Conservation (phyloP, 1,284 basidiomycete species). For the Agaricales sp. region DNA sequence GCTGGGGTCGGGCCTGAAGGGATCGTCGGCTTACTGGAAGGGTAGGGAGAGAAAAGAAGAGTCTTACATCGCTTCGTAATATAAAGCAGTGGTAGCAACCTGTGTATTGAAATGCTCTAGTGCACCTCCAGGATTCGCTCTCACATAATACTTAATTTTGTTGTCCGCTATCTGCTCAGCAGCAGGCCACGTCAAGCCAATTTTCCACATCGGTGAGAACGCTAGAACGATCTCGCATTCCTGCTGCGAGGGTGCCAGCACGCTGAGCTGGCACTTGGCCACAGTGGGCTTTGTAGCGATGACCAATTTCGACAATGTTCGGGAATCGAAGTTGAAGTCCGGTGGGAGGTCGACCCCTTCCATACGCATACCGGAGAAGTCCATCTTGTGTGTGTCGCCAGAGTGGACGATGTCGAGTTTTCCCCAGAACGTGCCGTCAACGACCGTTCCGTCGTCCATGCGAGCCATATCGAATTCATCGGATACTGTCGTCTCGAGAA, state of each 20-base stretch:
- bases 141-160: slow-evolving; percentile 70
- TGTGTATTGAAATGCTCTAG: slow-evolving; percentile 73
- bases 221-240: slow-evolving; percentile 68
- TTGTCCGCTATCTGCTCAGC: slow-evolving; percentile 55
- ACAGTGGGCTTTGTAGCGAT: slow-evolving; percentile 58
- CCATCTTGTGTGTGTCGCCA: slow-evolving; percentile 65
- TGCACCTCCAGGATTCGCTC: slow-evolving; percentile 70
- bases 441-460: slow-evolving; percentile 76
- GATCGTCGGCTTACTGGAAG: slow-evolving; percentile 5
- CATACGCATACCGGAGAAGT: slow-evolving; percentile 69
- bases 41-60: slow-evolving; percentile 1
- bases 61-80: slow-evolving; percentile 68
- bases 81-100: slow-evolving; percentile 63
- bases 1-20: slow-evolving; percentile 52
- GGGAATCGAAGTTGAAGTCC: slow-evolving; percentile 63
- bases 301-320: slow-evolving; percentile 62
- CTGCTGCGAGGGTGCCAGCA: slow-evolving; percentile 57
- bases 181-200: slow-evolving; percentile 64
- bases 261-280: slow-evolving; percentile 64
- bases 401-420: slow-evolving; percentile 72
- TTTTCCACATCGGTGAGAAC: slow-evolving; percentile 59
- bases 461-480: slow-evolving; percentile 78
- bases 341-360: slow-evolving; percentile 45
- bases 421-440: slow-evolving; percentile 76
- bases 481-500: slow-evolving; percentile 67